Conservation (phyloP, 2,329 filamentous ascomycete species). For the Arachnomyces sp. region DNA sequence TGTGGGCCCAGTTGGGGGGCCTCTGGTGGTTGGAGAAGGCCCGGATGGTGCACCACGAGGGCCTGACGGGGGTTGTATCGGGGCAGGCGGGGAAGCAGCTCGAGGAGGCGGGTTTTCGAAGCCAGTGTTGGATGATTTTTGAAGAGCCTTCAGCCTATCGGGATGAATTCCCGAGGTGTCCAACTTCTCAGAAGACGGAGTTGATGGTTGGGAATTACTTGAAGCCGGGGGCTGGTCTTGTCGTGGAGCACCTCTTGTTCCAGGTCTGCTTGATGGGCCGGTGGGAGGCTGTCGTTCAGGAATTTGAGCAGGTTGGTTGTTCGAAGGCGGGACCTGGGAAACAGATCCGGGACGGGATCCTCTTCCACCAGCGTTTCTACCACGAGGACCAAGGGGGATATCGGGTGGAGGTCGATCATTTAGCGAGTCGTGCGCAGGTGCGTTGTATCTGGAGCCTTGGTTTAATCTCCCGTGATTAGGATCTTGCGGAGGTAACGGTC, state of each 20-base stretch:
- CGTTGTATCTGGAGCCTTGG: constrained; percentile 29
- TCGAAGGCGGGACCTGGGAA: constrained; percentile 18
- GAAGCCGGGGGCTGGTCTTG: constrained; percentile 20
- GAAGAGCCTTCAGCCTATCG: constrained; percentile 42
- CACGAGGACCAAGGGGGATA: constrained; percentile 48
- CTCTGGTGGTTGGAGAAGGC: constrained; percentile 27
- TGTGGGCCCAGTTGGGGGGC: constrained; percentile 29
- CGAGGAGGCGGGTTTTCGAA: constrained; percentile 16
- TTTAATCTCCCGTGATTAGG: constrained; percentile 40
- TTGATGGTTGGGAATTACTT: constrained; percentile 18
- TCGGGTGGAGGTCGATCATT: constrained; percentile 27
- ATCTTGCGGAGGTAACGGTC: constrained; percentile 33
- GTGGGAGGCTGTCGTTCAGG: constrained; percentile 36
- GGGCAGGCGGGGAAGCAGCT: constrained; percentile 18
- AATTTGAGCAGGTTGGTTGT: constrained; percentile 16
- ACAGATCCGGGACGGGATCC: constrained; percentile 33
- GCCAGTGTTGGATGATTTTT: constrained; percentile 17
- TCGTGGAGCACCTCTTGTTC: constrained; percentile 27
- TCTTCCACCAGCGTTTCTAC: constrained; percentile 29
- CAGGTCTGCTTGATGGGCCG: constrained; percentile 33
- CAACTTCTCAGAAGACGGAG: constrained; percentile 24
- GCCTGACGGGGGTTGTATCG: constrained; percentile 31
- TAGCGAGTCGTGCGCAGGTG: constrained; percentile 37
- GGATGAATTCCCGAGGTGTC: constrained; percentile 45
- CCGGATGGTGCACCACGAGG: constrained; percentile 31